These are phyloP conservation scores for Lantana camara DNA, from an alignment of 257 asterid genomes.

Conservation along the genomic window DNA sequence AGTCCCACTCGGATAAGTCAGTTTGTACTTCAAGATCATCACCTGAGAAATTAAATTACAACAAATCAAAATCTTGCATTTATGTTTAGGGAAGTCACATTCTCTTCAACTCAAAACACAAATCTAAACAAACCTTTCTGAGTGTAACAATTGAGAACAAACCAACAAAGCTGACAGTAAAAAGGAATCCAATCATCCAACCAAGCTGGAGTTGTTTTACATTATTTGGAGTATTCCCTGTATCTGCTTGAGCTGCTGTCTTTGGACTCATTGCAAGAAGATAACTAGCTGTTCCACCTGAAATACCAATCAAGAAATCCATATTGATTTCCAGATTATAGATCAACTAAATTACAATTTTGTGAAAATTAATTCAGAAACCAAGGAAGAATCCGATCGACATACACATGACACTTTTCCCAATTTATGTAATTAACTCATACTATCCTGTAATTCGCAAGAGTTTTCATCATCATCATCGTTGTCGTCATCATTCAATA, in stretches of 20 bases:
- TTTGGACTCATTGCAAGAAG: constrained; percentile 63
- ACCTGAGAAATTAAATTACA: constrained; percentile 31
- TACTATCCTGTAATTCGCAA: too few relatives aligned
- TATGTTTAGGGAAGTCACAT: too few relatives aligned
- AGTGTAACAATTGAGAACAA: constrained; percentile 76
- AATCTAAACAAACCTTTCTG: constrained; percentile 47
- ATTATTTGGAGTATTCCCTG: constrained; percentile 51
- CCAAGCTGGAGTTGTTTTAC: constrained; percentile 54
- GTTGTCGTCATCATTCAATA: too few relatives aligned
- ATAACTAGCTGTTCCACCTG: constrained; percentile 85
- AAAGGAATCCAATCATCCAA: constrained; percentile 68
- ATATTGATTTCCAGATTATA: too few relatives aligned
- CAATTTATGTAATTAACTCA: too few relatives aligned
- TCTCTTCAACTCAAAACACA: neutral
- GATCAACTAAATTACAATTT: too few relatives aligned
- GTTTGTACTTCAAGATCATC: constrained; percentile 76
- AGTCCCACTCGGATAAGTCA: constrained; percentile 90
- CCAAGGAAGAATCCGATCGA: too few relatives aligned
- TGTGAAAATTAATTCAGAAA: too few relatives aligned
- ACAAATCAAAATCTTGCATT: too few relatives aligned
- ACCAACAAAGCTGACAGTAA: constrained; percentile 74
- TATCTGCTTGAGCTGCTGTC: constrained; percentile 51
- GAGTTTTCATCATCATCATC: too few relatives aligned
- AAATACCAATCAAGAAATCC: neutral
- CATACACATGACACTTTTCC: too few relatives aligned